Percentiles rank a stretch among this genome's conserved stretches.
These are phyloP conservation scores for Phytophthora chlamydospora DNA, from an alignment of 352 stramenopile species.

Conservation along the genomic window DNA sequence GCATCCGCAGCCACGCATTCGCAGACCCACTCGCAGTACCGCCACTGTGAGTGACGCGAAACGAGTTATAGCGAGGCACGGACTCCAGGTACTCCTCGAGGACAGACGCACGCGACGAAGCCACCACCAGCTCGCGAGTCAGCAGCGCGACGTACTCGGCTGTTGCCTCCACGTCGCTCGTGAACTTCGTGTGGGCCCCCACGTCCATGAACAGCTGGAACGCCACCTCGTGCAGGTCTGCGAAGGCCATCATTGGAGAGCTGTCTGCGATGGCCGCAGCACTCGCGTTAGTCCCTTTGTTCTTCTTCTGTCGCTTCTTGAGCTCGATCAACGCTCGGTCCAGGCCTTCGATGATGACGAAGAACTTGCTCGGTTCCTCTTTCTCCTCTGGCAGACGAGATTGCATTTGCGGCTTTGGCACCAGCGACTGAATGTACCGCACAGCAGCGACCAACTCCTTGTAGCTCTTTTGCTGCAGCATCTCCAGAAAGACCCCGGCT, in stretches of 20 bases:
- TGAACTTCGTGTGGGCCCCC: constrained; percentile 67
- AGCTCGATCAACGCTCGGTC: constrained; percentile 56
- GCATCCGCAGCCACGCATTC: constrained; percentile 81
- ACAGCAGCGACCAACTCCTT: constrained; percentile 39
- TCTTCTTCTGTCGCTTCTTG: constrained; percentile 51
- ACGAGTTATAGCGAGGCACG: constrained; percentile 61
- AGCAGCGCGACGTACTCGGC: constrained; percentile 60
- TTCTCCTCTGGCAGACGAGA: constrained; percentile 7
- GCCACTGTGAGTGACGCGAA: constrained; percentile 53
- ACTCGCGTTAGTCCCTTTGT: constrained; percentile 5
- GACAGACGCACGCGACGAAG: constrained; percentile 39
- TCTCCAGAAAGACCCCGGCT: constrained; percentile 44
- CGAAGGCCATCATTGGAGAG: constrained; percentile 43
- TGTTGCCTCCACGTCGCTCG: constrained; percentile 55
- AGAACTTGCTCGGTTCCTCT: constrained; percentile 37
- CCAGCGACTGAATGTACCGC: constrained; percentile 35
- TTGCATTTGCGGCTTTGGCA: constrained; percentile 12
- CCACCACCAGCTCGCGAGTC: constrained; percentile 61
- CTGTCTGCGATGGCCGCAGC: not conserved
- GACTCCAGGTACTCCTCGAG: constrained; percentile 67
- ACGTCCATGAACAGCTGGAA: constrained; percentile 77
- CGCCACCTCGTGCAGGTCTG: constrained; percentile 61
- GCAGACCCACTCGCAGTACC: constrained; percentile 53
- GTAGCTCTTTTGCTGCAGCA: constrained; percentile 48
- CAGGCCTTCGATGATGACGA: constrained; percentile 70